Evolutionary conservation across 2,329 filamentous ascomycete species (phyloP), one percentile per base, ranked within the genome.

Genomic region (Fusarium sp.): DNA sequence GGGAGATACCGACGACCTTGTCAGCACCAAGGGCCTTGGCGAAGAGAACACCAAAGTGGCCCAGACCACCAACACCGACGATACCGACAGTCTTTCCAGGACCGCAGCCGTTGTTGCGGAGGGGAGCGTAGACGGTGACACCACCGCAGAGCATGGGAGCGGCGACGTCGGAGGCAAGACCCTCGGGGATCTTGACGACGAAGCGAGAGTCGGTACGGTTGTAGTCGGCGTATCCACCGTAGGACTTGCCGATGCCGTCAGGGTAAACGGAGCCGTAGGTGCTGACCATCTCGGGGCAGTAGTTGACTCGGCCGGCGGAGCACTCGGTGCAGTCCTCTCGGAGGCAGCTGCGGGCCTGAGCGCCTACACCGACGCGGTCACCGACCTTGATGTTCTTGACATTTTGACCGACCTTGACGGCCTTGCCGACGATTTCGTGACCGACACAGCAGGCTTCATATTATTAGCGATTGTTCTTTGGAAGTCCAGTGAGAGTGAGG

Each of bases 141-240:
- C 91, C 90, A 16, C 86, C 91, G 72, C 91, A 93, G 51, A 93
- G 82, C 86, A 93, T 88, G 5, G 90, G 90, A 18, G 90, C 83
- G 11, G 82, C 81, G 40, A 79, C 67, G 40, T 80, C 82, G 2
- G 77, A 78, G n/a, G 75, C 65, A 1, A 85, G 66, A 13, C 70
- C 74, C 27, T 83, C 81, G 18, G 82, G 82, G 43, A 84, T 82
- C 75, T 82, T 83, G 55, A 85, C 72, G 34, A 80, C 80, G 66
- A 91, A 92, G 32, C 71, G 75, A 1, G 69, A 75, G 28, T 76
- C 71, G 37, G 71, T 75, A 32, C 78, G 76, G 63, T 79, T 74
- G 66, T 78, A 79, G 54, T 69, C 69, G 2, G 74, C 73, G 57
- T 80, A 80, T 20, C 86, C 89, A n/a, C 90, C 90, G 73, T 72